Base-by-base conservation (phyloP, 2,329 filamentous ascomycete species). In the Colletotrichum sp. region DNA sequence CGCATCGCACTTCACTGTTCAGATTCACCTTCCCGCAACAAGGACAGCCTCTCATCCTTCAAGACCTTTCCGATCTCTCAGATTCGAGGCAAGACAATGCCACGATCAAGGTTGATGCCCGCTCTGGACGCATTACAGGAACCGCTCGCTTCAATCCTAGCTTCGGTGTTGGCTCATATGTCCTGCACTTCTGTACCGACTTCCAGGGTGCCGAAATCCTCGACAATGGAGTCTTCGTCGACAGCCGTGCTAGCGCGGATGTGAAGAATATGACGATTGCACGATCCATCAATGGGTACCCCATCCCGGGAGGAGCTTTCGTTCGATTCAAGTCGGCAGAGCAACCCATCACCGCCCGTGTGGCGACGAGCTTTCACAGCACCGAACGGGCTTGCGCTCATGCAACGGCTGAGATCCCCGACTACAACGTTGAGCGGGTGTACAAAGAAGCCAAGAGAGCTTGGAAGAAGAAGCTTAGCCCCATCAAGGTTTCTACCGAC, bases 331-430 rank as follows among this genome's bases (percentile, higher is more conserved):
- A 71, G 49, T 70, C 72, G 5, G 82, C 89, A 18, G 85, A 88
- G 0, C 85, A 86, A 3, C 88, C 89, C 3, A 89, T 95, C n/a
- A 82, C 90, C 9, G 93, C 89, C 13, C 89, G 94, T 36, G 92
- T 94, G 8, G 93, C 93, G 0, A 85, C 94, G 9, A 95, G 93
- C 78, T 94, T 95, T 82, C 92, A 95, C 79, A 93, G 91, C 80
- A 84, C 86, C 4, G 87, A 89, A 1, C 90, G 93, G 81, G 94
- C 94, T 2, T 96, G 94, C 80, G 81, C 87, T 8, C 94, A 93
- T 80, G 94, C 92, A 0, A 92, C 95, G 81, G 84, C 80, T 0
- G 94, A 96, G 79, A 93, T 95, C n/a, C 92, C 94, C 0, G 83
- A 90, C 18, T 94, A 91, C 68, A 90, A 94, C 80, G 95, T 95